Evolutionary conservation across 768 basidiomycete species (phyloP), one percentile per base, ranked within the genome.

Genomic region (Boletus rubroflammeus): DNA sequence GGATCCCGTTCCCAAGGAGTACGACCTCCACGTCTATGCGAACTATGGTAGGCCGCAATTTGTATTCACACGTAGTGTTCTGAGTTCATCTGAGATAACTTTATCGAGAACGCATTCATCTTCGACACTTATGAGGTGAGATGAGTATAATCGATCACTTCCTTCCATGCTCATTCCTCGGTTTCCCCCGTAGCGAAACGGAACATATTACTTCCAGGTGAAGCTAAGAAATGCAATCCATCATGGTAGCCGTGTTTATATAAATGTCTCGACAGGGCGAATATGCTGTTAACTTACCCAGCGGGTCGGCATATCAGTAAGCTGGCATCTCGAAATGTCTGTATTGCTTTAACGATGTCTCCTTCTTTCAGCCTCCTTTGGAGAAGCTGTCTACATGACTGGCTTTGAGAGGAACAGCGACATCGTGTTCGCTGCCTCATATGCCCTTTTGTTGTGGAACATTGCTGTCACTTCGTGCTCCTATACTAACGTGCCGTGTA

Each of bases 321-420:
- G 72, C 10, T 62, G 2, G 19, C 2, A n/a, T 47, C 4, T 46
- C 5, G 17, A 28, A 11, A 31, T 15, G 6, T 21, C 8, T 21
- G 23, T 10, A 36, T 26, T 6, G 7, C 10, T 21, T 53, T 26
- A 35, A 11, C 14, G 13, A 28, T 17, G 35, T 25, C 8, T 23
- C 17, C 11, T 25, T 15, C 10, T 15, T 42, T 17, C 43, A 81
- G 81, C 75, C 53, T 67, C 81, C 15, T 63, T 76, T 6, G 78
- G 75, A 17, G 84, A 85, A 60, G 85, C 83, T 3, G 81, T 81
- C 0, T 86, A 81, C 61, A 85, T 86, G 83, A 85, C 81, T 9
- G 84, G 84, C 3, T 64, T 85, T 13, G 84, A 86, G 34, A 64
- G 76, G 28, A 82, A 83, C 58, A 73, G 75, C 17, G 81, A 84